Base-by-base conservation (phyloP, 2,329 filamentous ascomycete species). In the Tolypocladium endophyticum region DNA sequence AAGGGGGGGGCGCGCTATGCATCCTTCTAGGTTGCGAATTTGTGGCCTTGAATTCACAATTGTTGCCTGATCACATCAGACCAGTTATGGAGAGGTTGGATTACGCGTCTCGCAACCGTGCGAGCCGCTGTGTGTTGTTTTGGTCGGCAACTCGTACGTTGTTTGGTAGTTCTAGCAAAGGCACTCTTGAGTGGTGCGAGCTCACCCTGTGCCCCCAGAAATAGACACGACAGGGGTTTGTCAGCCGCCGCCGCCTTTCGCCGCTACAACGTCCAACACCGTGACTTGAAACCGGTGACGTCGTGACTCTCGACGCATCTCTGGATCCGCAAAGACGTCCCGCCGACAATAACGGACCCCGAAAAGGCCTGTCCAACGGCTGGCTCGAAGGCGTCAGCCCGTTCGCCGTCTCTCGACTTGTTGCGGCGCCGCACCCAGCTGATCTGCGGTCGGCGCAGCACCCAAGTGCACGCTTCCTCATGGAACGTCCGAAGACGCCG, bases 401-500 rank as follows among this genome's bases (percentile, higher is more conserved):
- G 3, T 11, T 23, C 50, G 20, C 30, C 1, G 9, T 23, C 30
- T 11, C 16, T 35, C 20, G 18, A 14, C 50, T 16, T 7, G 4
- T 36, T 35, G 50, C 43, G 2, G 4, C 20, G 6, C 6, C 18
- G 8, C 33, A 2, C 12, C 30, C 20, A 36, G 23, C 30, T 16
- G 50, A 14, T 36, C 28, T 35, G 50, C 50, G 20, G 18, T 5
- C 20, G 18, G 28, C 8, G 55, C 55, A 30, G 38, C 25, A 18
- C 11, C 54, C 4, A 9, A 28, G 55, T 23, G 30, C 50, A 54
- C 30, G 50, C 20, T 4, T 11, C 20, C 3, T 58, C 12, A 83
- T 83, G 80, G 79, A 79, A 54, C 75, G 75, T 14, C 72, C 77
- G 33, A 69, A 70, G 16, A 82, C 80, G 59, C 79, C 80, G 59